phyloP scores from a whole-genome alignment of 1,284 basidiomycete genomes.

The Heterobasidion parviporum region DNA sequence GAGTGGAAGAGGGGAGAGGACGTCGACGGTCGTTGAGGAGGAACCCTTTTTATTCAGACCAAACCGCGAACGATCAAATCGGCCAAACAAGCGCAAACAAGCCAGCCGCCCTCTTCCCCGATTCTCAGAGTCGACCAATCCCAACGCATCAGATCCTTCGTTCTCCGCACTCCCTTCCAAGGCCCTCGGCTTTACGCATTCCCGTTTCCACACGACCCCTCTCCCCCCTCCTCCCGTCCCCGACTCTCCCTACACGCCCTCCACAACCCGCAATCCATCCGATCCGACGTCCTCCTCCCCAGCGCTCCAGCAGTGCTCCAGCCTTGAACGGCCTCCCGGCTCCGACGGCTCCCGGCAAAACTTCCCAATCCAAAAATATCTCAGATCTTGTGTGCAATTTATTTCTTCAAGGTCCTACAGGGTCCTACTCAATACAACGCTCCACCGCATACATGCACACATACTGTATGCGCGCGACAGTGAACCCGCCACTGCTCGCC shows the following conservation, averaged over 20 bases:
- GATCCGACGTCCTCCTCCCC: background rate
- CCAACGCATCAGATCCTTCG: background rate
- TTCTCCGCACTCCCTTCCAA: background rate
- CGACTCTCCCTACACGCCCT: background rate
- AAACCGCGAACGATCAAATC: background rate
- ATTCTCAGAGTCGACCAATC: background rate
- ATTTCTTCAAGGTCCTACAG: too few relatives aligned
- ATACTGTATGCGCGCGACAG: too few relatives aligned
- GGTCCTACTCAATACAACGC: too few relatives aligned
- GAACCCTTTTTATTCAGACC: conserved; percentile 1
- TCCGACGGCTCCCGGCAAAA: background rate
- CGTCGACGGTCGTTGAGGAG: background rate
- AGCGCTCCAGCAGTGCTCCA: background rate
- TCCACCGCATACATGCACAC: too few relatives aligned
- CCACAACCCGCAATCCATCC: too few relatives aligned
- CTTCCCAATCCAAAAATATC: too few relatives aligned
- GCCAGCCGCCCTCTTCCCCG: background rate
- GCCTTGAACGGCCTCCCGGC: background rate
- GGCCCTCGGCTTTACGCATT: background rate
- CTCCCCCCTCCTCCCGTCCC: background rate
- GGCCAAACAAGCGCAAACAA: conserved; percentile 2
- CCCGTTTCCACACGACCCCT: background rate
- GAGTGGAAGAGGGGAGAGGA: background rate
- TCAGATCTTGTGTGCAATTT: too few relatives aligned
- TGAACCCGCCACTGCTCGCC: too few relatives aligned